Conservation (phyloP, 352 stramenopile genomes). For the Globisporangium cederbergense region DNA sequence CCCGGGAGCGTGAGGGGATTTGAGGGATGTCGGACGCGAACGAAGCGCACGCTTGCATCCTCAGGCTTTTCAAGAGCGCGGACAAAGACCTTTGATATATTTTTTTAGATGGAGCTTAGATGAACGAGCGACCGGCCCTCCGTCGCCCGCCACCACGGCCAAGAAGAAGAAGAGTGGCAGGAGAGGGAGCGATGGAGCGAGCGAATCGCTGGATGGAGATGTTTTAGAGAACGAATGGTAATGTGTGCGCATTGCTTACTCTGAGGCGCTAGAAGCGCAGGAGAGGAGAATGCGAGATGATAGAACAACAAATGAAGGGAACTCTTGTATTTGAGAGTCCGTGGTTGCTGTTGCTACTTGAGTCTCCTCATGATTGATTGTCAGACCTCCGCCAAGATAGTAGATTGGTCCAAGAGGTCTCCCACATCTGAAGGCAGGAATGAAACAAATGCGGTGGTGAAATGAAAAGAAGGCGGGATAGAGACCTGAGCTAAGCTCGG, state of each 20-base stretch:
- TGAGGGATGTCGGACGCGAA: not conserved
- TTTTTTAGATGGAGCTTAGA: constrained; percentile 14
- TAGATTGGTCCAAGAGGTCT: no score
- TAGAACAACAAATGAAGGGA: constrained; percentile 4
- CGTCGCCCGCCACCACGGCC: not conserved
- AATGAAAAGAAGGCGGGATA: no score
- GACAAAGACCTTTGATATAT: constrained; percentile 1
- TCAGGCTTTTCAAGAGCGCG: not conserved
- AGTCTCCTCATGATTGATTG: no score
- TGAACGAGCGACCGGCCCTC: not conserved
- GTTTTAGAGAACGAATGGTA: constrained; percentile 36
- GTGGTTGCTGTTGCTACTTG: not conserved
- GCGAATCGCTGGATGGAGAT: constrained; percentile 32
- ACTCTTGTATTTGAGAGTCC: not conserved
- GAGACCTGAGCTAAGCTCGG: no score
- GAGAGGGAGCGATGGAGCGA: constrained; percentile 9
- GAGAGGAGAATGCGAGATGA: not conserved
- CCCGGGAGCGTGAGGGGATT: not conserved
- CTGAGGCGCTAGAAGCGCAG: constrained; percentile 4
- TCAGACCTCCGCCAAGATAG: no score
- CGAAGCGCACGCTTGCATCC: not conserved
- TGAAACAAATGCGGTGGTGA: no score
- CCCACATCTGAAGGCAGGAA: not conserved
- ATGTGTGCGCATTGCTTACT: constrained; percentile 15
- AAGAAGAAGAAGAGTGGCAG: not conserved